phyloP scores from a whole-genome alignment of 768 basidiomycete species.

The Tricholoma sp. region DNA sequence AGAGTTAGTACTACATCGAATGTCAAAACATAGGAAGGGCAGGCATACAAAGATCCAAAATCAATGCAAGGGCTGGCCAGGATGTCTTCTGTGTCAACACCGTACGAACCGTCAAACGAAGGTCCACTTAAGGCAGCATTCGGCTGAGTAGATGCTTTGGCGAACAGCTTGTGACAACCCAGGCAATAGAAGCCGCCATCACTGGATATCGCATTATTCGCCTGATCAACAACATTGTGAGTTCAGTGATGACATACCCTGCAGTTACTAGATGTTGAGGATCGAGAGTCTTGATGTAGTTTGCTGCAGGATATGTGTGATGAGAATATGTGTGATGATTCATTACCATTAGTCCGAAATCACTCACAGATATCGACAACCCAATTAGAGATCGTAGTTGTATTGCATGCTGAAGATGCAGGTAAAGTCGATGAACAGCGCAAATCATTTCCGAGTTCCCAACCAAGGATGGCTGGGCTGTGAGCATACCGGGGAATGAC shows the following conservation, averaged over 20 bases:
- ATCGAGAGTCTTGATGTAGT: constrained; percentile 24
- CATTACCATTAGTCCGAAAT: neutral
- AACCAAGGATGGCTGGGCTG: constrained; percentile 21
- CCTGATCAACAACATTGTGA: neutral
- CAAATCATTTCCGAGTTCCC: constrained; percentile 24
- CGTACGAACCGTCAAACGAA: constrained; percentile 28
- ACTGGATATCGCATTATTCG: neutral
- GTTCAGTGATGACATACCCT: constrained; percentile 26
- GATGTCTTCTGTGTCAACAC: constrained; percentile 34
- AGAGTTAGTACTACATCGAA: neutral
- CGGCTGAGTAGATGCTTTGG: constrained; percentile 5
- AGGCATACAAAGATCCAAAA: constrained; percentile 26
- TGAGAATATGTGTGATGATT: neutral
- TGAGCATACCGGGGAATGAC: constrained; percentile 25
- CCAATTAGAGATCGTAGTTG: constrained; percentile 24
- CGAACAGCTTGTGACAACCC: neutral
- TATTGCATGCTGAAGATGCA: constrained; percentile 16
- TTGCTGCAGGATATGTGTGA: constrained; percentile 13
- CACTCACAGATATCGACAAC: constrained; percentile 22
- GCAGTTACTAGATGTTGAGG: constrained; percentile 31
- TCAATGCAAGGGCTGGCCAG: constrained; percentile 25
- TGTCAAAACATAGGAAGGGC: constrained; percentile 9
- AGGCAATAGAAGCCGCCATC: neutral
- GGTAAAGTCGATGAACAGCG: constrained; percentile 19
- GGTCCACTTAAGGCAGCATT: constrained; percentile 16